Base-by-base conservation (phyloP, 2,329 filamentous ascomycete genomes). In the Sclerotinia minor region DNA sequence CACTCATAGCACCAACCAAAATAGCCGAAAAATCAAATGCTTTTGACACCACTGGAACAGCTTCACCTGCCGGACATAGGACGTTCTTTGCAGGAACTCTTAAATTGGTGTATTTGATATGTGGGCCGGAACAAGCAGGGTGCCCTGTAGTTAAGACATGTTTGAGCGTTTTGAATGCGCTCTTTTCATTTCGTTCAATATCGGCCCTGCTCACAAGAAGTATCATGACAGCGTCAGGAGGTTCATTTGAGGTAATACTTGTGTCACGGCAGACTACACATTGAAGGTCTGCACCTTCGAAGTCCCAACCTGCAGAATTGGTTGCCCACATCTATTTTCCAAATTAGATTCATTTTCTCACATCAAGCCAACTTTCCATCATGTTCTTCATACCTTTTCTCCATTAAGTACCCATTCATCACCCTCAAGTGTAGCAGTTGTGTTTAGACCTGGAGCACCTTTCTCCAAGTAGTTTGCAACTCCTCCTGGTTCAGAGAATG, bases 281-380 rank as follows among this genome's bases (percentile, higher is more conserved):
- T 65, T 81, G 79, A 1, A 87, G 75, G 53, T 85, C 82, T 1
- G 83, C 82, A 13, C 84, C 84, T 64, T 77, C 77, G 52, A 79
- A 79, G 68, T 86, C 84, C 83, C 83, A 86, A 19, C 84, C 84
- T 0, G 79, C 80, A 64, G 78, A 79, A 72, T 85, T 86, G 1
- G 83, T 84, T 15, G 84, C 82, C 84, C 84, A 86, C 50, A 84
- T 76, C 81, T 82, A 65, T 54, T 9, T 24, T 13, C 5, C 29
- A 13, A 15, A 26, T 67, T 41, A 64, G 41, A 13, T 17, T 49
- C 7, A 19, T 8, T 50, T 50, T 50, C 7, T 7, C 26, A 24
- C 35, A 17, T 26, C 4, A n/a, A 8, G 5, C 29, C 26, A 9
- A 1, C 32, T 68, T 47, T 26, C 0, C 26, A 2, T 59, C 1